Conservation (phyloP, 2,329 filamentous ascomycete genomes). For the Colletotrichum theobromicola region DNA sequence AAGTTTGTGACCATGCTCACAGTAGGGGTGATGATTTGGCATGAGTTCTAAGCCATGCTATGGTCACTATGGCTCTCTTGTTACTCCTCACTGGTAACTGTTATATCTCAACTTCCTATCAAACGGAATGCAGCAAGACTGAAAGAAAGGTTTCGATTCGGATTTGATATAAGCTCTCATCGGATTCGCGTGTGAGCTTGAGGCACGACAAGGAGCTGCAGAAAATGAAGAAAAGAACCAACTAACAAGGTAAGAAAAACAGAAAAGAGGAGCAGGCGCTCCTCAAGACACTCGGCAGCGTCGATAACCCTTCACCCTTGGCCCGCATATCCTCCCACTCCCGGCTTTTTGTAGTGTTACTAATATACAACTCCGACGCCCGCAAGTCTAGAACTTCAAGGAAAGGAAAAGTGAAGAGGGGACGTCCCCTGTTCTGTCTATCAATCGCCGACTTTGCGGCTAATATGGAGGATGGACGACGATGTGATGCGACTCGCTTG, state of each 20-base stretch:
- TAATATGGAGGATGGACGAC: background rate
- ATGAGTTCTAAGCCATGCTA: background rate
- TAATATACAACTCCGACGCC: slow-evolving; percentile 18
- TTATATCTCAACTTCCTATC: background rate
- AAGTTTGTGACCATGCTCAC: background rate
- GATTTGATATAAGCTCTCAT: background rate
- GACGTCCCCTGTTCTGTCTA: background rate
- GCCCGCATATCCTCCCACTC: background rate
- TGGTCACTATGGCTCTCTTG: background rate
- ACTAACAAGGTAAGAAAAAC: background rate
- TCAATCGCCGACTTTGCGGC: background rate
- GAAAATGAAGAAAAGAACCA: background rate
- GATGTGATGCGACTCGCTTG: background rate
- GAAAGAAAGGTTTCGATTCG: background rate
- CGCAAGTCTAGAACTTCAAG: background rate
- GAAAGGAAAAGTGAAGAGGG: background rate
- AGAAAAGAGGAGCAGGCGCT: background rate
- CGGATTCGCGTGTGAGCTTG: background rate
- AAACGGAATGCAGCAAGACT: background rate
- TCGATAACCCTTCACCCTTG: background rate
- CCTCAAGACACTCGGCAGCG: background rate
- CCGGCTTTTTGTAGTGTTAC: background rate
- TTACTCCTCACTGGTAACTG: background rate
- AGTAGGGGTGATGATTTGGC: background rate
- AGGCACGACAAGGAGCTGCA: background rate